phyloP scores from a whole-genome alignment of 2,329 filamentous ascomycete genomes.

The Neurospora sp. region DNA sequence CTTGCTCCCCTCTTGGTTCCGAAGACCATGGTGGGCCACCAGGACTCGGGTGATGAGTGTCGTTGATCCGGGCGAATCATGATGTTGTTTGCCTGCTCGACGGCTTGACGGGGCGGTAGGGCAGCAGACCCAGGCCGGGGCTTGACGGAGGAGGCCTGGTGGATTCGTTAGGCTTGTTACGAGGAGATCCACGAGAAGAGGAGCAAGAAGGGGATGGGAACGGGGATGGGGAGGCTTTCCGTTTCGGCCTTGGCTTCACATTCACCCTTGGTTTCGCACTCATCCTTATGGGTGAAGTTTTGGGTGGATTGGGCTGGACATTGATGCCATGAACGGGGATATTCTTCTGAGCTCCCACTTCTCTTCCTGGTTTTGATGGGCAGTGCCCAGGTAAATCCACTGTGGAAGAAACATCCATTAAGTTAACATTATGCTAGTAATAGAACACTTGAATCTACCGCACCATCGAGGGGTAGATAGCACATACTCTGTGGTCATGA shows the following conservation, averaged over 20 bases:
- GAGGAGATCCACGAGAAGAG: background rate
- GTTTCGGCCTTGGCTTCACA: background rate
- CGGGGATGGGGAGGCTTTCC: background rate
- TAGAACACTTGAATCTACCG: background rate
- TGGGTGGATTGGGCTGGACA: background rate
- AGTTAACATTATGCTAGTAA: background rate
- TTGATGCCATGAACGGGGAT: background rate
- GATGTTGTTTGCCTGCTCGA: background rate
- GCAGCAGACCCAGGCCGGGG: background rate
- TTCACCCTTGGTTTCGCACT: background rate
- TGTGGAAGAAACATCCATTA: background rate
- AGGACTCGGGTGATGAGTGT: background rate
- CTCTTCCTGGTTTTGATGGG: background rate
- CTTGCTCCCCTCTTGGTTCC: background rate
- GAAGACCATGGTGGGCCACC: background rate
- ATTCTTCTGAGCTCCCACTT: background rate
- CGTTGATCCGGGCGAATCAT: background rate
- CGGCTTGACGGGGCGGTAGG: background rate
- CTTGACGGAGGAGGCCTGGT: background rate
- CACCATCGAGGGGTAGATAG: background rate
- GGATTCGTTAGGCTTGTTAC: background rate
- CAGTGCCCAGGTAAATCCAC: background rate
- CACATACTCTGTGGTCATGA: background rate
- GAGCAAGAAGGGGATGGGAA: background rate
- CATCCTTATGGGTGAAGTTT: background rate